Percentiles rank a stretch among this genome's conserved stretches.
These are phyloP conservation scores for Uromyces viciae-fabae DNA, from an alignment of 1,284 basidiomycete genomes.

Conservation along the genomic window DNA sequence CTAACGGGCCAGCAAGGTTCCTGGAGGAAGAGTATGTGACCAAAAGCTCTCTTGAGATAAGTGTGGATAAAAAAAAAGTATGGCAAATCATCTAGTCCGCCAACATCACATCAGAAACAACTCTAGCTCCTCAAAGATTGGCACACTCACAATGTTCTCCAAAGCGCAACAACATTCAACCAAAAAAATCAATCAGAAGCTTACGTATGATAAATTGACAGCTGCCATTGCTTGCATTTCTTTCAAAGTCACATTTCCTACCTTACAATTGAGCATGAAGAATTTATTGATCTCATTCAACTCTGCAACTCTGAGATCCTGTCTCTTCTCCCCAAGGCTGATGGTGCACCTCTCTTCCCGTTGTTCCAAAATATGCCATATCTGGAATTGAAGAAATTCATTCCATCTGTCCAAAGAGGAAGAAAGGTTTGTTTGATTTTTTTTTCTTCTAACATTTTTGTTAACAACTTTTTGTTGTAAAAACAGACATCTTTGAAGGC, in stretches of 20 bases:
- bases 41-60: background rate
- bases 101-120: background rate
- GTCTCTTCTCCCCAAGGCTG: background rate
- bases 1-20: background rate
- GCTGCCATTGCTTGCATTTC: background rate
- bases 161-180: background rate
- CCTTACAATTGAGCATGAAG: background rate
- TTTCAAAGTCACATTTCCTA: background rate
- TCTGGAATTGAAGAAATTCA: too few species aligned
- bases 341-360: background rate
- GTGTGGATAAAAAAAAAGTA: background rate
- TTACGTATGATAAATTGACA: too few species aligned
- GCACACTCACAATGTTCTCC: background rate
- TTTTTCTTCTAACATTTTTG: too few species aligned
- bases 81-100: background rate
- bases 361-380: too few species aligned
- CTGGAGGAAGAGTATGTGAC: background rate
- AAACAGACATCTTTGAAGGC: too few species aligned
- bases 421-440: too few species aligned
- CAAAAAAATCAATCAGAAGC: too few species aligned
- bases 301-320: background rate
- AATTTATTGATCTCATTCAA: background rate
- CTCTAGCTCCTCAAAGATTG: background rate
- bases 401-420: too few species aligned
- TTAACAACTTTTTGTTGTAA: too few species aligned